Evolutionary conservation across 495 filamentous ascomycete species (phyloP), one percentile per base, ranked within the genome.

Genomic region (Paragyromitra xinjiangensis): DNA sequence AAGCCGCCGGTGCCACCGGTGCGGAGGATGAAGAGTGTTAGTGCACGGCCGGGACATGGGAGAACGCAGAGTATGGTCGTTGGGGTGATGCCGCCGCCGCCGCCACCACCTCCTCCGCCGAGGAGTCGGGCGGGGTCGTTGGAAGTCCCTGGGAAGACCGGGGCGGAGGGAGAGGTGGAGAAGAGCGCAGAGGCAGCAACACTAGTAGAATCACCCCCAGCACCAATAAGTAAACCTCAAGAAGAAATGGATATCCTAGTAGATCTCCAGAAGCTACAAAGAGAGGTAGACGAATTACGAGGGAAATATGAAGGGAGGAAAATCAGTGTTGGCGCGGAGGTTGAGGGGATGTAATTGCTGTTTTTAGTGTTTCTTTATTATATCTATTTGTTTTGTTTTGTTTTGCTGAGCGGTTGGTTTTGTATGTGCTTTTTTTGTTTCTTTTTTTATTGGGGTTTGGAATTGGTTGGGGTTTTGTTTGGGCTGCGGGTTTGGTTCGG

Each of bases 271-370:
- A 80, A 71, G 29, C 56, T 78, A 39, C 71, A 83, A 22, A 81
- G 75, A 59, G 77, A 82, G 40, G 80, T 84, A 3, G 77, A 78
- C 55, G 65, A 80, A 4, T 19, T 84, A 34, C 58, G 81, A n/a
- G 78, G 81, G 26, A 82, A 75, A 45, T 82, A 80, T 42, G 80
- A 81, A 16, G 64, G 66, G 0, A 67, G 77, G 8, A 58, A 42
- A 6, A 56, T 72, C 2, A 45, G 40, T 16, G 71, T 78, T 12
- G 61, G 40, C 5, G 29, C 26, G 26, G 45, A 22, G 2, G 51
- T 14, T 37, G 12, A 45, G 44, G 24, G 34, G 24, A 45, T 45
- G 14, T 48, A 14, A 45, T 19, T 59, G 40, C 11, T 56, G 11
- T 29, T 42, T 37, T 5, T 59, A 7, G n/a, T 14, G 3, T 45